These are phyloP conservation scores for Flaveria bidentis DNA, from an alignment of 129 eudicot species.

Conservation along the genomic window DNA sequence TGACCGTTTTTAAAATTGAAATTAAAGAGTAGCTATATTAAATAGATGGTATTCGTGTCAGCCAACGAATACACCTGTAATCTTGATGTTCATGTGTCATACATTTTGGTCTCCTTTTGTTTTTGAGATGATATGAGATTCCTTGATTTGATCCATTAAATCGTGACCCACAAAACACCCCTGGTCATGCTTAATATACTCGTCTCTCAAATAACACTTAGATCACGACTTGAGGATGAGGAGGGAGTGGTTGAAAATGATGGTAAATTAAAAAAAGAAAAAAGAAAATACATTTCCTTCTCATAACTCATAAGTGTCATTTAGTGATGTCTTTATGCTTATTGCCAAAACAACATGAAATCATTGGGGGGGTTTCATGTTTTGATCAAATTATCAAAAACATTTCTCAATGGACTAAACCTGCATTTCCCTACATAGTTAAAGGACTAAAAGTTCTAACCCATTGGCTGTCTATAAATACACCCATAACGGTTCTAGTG, in stretches of 20 bases:
- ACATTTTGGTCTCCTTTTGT: no score
- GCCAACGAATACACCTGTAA: no score
- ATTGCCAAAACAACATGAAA: neutral
- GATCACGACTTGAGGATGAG: neutral
- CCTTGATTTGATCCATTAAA: no score
- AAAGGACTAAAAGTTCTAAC: slow-evolving; percentile 1
- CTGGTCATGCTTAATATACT: neutral
- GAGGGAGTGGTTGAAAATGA: neutral
- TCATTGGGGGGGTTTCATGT: no score
- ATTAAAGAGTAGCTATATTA: no score
- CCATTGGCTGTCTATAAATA: slow-evolving; percentile 39
- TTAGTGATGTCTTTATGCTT: neutral
- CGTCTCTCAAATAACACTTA: neutral
- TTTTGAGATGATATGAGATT: no score
- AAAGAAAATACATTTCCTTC: neutral
- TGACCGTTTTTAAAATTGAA: no score
- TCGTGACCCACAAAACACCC: neutral
- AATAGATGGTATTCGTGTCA: no score
- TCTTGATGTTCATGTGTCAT: no score
- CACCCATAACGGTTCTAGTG: slow-evolving; percentile 13
- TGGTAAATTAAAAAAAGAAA: no score
- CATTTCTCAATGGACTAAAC: neutral
- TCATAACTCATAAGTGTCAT: neutral
- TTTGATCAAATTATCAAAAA: neutral
- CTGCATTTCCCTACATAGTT: neutral